phyloP scores from a whole-genome alignment of 1,139 yeast species.

The Williopsis jadinii region DNA sequence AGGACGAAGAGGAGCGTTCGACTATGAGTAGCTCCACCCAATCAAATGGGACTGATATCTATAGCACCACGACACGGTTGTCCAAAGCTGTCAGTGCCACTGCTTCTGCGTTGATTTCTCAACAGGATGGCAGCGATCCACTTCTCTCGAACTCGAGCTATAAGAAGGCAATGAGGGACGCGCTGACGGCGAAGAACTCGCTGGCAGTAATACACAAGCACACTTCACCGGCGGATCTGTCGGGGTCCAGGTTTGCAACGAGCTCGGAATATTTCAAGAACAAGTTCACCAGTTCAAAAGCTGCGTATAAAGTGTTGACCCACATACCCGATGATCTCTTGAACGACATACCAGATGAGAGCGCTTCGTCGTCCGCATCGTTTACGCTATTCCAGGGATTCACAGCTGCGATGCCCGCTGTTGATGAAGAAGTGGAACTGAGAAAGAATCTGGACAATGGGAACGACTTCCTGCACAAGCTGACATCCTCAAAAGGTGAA shows the following conservation, averaged over 20 bases:
- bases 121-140: conserved; percentile 24
- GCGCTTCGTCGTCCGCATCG: conserved; percentile 5
- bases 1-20: no score
- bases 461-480: conserved; percentile 12
- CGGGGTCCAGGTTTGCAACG: conserved; percentile 21
- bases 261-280: conserved; percentile 27
- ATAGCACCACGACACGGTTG: conserved; percentile 23
- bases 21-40: conserved; percentile 2
- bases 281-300: conserved; percentile 25
- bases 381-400: conserved; percentile 64
- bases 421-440: conserved; percentile 30
- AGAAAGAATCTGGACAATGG: conserved; percentile 15
- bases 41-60: conserved; percentile 17
- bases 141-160: conserved; percentile 33
- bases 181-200: conserved; percentile 25
- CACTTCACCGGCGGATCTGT: conserved; percentile 20
- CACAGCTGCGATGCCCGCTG: conserved; percentile 46
- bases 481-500: conserved; percentile 14
- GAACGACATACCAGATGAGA: conserved; percentile 36
- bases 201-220: conserved; percentile 13
- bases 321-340: conserved; percentile 52
- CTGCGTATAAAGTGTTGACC: conserved; percentile 39
- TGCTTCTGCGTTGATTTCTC: conserved; percentile 34
- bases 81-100: conserved; percentile 37
- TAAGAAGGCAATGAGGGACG: conserved; percentile 42